Conservation (phyloP, 2,329 filamentous ascomycete species). For the Diaporthe destruens region DNA sequence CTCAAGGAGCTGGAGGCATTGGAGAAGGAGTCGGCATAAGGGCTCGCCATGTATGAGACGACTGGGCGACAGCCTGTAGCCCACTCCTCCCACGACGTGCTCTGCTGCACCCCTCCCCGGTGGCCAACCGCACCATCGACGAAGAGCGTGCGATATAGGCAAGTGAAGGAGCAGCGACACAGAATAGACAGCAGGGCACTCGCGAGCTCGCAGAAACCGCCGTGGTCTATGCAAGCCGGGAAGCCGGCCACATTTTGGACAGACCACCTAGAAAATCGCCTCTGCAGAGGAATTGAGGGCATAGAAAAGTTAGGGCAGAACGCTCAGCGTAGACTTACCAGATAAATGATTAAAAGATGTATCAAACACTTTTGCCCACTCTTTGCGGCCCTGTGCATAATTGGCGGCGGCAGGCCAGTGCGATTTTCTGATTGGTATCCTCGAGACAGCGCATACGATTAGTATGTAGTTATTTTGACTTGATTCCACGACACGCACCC, state of each 20-base stretch:
- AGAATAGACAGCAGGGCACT: conserved; percentile 4
- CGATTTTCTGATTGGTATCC: not conserved
- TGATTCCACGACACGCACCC: too few species aligned
- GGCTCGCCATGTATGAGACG: not conserved
- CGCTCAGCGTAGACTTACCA: conserved; percentile 4
- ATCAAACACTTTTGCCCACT: not conserved
- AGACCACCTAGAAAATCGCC: conserved; percentile 16
- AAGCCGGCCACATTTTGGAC: conserved; percentile 14
- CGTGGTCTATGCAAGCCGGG: not conserved
- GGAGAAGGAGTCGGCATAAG: conserved; percentile 51
- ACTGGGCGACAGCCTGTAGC: not conserved
- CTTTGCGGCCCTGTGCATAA: not conserved
- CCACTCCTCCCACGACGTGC: not conserved
- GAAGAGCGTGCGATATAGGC: not conserved
- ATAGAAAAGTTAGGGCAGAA: conserved; percentile 22
- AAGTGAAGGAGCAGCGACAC: not conserved
- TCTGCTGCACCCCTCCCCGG: conserved; percentile 20
- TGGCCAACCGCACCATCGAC: not conserved
- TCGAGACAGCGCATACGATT: not conserved
- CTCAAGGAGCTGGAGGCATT: conserved; percentile 83
- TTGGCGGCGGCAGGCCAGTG: not conserved
- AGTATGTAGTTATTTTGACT: not conserved
- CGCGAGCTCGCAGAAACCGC: not conserved
- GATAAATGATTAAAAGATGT: conserved; percentile 23
- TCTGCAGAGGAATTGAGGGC: conserved; percentile 17